Conservation (phyloP, 139 green algal genomes). For the Closterium sp. region DNA sequence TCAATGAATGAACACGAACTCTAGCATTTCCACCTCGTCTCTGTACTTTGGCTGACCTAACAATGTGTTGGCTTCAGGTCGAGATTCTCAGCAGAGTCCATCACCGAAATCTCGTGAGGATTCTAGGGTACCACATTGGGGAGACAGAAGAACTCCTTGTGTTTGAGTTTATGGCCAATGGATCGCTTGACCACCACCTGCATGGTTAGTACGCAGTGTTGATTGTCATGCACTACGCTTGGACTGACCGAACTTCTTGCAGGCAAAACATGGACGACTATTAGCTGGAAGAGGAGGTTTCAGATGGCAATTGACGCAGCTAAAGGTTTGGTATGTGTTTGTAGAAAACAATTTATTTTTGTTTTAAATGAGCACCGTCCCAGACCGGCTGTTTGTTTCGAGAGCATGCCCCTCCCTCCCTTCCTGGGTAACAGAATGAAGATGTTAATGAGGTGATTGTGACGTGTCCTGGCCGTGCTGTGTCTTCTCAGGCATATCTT, state of each 20-base stretch:
- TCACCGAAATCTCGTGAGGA: conserved; percentile 23
- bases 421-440: no score
- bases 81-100: conserved; percentile 40
- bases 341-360: no score
- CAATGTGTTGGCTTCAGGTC: conserved; percentile 6
- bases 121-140: conserved; percentile 19
- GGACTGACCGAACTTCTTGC: background rate
- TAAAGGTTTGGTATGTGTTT: conserved; percentile 2
- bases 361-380: no score
- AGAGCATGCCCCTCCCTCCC: background rate
- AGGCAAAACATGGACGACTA: background rate
- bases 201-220: conserved; percentile 16
- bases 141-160: conserved; percentile 21
- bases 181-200: conserved; percentile 23
- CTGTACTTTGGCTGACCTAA: background rate
- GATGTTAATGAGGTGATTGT: background rate
- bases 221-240: background rate
- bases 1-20: background rate
- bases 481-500: conserved; percentile 21
- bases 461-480: background rate
- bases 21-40: background rate
- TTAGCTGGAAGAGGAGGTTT: conserved; percentile 15
- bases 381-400: background rate
- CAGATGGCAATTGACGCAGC: conserved; percentile 30
- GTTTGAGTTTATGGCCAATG: conserved; percentile 34